phyloP scores from a whole-genome alignment of 352 stramenopile genomes.

The Aphanomyces euteiches region DNA sequence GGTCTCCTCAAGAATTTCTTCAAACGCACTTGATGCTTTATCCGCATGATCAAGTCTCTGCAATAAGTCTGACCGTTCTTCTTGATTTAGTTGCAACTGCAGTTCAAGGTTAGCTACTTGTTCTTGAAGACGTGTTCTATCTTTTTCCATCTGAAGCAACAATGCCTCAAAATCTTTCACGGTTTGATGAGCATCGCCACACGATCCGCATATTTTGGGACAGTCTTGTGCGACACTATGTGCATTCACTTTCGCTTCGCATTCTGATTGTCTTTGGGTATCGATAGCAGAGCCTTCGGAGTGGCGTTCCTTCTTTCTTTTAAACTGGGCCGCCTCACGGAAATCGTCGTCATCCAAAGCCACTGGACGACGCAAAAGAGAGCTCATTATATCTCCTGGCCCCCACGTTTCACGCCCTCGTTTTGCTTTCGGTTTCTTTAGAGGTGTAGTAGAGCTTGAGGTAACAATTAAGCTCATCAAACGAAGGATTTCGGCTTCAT shows the following conservation, averaged over 20 bases:
- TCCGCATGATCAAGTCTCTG: background rate
- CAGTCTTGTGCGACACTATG: no score
- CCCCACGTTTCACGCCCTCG: slow-evolving; percentile 66
- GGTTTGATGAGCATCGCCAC: background rate
- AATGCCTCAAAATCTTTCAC: slow-evolving; percentile 3
- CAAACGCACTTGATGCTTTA: background rate
- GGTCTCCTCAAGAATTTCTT: background rate
- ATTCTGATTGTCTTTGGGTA: no score
- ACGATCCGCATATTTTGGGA: background rate
- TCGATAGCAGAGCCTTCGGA: background rate
- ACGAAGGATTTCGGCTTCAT: slow-evolving; percentile 56
- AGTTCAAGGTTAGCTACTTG: background rate
- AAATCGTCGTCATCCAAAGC: background rate
- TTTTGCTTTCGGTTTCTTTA: slow-evolving; percentile 41
- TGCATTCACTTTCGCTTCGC: no score
- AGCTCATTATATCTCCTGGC: slow-evolving; percentile 52
- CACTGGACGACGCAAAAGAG: slow-evolving; percentile 19
- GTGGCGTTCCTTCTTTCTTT: background rate
- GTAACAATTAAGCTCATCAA: slow-evolving; percentile 62
- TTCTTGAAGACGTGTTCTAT: background rate
- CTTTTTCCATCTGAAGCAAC: background rate
- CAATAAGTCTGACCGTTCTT: background rate
- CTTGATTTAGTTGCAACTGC: background rate
- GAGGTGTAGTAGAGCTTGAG: slow-evolving; percentile 30
- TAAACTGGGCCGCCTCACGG: no score